Conservation (phyloP, 1,284 basidiomycete genomes). For the Rhodotorula mucilaginosa region DNA sequence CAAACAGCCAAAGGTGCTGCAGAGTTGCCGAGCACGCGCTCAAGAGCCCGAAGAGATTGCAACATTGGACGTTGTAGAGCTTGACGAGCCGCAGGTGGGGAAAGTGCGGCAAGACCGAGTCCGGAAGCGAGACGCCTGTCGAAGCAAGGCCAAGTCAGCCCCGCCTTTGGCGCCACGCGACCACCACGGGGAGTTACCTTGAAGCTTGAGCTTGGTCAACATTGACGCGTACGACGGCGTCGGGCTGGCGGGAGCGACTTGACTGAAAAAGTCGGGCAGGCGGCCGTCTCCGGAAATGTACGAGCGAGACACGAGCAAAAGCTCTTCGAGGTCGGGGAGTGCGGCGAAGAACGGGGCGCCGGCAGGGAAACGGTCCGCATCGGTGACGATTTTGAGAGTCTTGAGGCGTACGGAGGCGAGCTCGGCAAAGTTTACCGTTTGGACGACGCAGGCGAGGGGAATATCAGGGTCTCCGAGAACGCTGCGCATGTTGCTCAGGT, state of each 20-base stretch:
- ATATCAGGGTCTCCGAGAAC: slow-evolving; percentile 11
- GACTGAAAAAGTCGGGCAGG: slow-evolving; percentile 25
- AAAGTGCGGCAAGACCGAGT: slow-evolving; percentile 11
- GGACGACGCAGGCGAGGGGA: slow-evolving; percentile 2
- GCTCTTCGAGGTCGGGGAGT: slow-evolving; percentile 6
- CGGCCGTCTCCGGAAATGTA: neutral
- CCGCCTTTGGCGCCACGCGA: neutral
- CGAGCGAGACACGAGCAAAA: slow-evolving; percentile 1
- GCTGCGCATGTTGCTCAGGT: slow-evolving; percentile 2
- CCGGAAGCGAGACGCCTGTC: neutral
- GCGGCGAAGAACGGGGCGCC: slow-evolving; percentile 21
- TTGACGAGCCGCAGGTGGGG: neutral
- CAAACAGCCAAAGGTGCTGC: slow-evolving; percentile 11
- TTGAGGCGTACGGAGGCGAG: slow-evolving; percentile 21
- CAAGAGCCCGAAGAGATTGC: slow-evolving; percentile 21
- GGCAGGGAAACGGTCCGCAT: slow-evolving; percentile 17
- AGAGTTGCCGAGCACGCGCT: slow-evolving; percentile 1
- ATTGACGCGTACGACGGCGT: neutral
- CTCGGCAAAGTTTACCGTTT: slow-evolving; percentile 19
- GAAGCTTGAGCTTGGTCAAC: neutral
- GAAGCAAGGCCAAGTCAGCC: neutral
- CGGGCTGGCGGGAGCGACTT: neutral
- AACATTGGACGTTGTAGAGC: neutral
- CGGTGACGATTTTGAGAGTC: neutral
- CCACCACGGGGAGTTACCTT: neutral